Conservation (phyloP, 2,329 filamentous ascomycete genomes). For the Diaporthe eres region DNA sequence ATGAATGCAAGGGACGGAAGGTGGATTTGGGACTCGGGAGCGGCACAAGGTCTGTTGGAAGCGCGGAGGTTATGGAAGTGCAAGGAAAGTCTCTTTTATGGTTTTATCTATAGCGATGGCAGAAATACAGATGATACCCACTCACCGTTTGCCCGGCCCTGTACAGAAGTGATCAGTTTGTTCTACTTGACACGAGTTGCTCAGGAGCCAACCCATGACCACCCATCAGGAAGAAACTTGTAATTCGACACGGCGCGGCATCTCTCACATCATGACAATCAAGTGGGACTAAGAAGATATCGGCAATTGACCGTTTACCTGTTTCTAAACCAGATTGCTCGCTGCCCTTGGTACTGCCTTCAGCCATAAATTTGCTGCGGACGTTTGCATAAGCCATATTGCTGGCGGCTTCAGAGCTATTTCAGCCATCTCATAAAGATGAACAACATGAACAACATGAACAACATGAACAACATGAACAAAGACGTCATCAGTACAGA, state of each 20-base stretch:
- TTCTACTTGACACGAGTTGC: not conserved
- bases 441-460: too few relatives aligned
- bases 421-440: not conserved
- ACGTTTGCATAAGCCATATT: not conserved
- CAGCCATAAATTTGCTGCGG: not conserved
- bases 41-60: constrained; percentile 24
- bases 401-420: not conserved
- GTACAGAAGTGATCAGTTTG: not conserved
- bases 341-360: not conserved
- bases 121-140: constrained; percentile 44
- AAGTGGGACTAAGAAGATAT: too few relatives aligned
- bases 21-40: constrained; percentile 32
- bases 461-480: too few relatives aligned
- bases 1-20: constrained; percentile 31
- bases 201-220: too few relatives aligned
- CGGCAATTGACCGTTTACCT: too few relatives aligned
- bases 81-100: constrained; percentile 36
- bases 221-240: not conserved
- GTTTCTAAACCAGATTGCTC: not conserved
- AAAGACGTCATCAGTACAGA: not conserved
- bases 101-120: constrained; percentile 43
- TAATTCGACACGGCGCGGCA: not conserved
- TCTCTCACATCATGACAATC: not conserved
- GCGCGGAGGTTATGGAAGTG: constrained; percentile 29
- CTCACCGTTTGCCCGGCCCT: not conserved